These are phyloP conservation scores for Fusarium musae DNA, from an alignment of 2,329 filamentous ascomycete genomes.

Conservation along the genomic window DNA sequence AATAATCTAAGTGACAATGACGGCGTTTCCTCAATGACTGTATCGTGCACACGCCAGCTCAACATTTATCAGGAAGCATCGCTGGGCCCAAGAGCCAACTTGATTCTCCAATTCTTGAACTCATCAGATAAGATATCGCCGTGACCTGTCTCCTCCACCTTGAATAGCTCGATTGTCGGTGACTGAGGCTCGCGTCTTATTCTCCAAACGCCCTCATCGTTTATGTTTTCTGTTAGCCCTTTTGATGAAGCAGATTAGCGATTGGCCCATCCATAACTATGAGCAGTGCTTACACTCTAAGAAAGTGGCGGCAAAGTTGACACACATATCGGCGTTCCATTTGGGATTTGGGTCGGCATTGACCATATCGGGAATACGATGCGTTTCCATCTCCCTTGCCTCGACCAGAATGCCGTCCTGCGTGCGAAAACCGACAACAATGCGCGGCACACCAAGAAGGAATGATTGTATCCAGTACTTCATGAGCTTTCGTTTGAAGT, in stretches of 20 bases:
- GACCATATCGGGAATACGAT: conserved; percentile 80
- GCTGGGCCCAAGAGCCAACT: conserved; percentile 55
- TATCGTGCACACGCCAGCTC: not conserved
- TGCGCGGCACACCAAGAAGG: conserved; percentile 88
- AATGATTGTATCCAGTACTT: conserved; percentile 99
- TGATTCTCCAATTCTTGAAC: conserved; percentile 80
- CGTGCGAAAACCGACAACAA: conserved; percentile 89
- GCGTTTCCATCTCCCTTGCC: conserved; percentile 83
- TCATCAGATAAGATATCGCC: conserved; percentile 80
- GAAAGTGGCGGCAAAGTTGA: conserved; percentile 86
- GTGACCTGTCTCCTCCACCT: conserved; percentile 75
- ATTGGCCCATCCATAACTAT: not conserved
- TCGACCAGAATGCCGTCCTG: conserved; percentile 75
- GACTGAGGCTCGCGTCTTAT: conserved; percentile 74
- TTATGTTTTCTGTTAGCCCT: conserved; percentile 73
- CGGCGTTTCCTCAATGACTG: not conserved
- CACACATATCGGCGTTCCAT: conserved; percentile 95
- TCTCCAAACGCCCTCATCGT: conserved; percentile 82
- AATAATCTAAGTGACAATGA: not conserved
- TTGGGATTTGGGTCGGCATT: conserved; percentile 70
- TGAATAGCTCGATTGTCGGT: conserved; percentile 76
- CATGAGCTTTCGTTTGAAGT: conserved; percentile 89
- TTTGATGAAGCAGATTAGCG: conserved; percentile 8
- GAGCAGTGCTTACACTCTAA: conserved; percentile 73
- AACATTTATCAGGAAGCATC: conserved; percentile 16